phyloP scores from a whole-genome alignment of 805 yeast genomes.

The Yamadazyma nakazawae region DNA sequence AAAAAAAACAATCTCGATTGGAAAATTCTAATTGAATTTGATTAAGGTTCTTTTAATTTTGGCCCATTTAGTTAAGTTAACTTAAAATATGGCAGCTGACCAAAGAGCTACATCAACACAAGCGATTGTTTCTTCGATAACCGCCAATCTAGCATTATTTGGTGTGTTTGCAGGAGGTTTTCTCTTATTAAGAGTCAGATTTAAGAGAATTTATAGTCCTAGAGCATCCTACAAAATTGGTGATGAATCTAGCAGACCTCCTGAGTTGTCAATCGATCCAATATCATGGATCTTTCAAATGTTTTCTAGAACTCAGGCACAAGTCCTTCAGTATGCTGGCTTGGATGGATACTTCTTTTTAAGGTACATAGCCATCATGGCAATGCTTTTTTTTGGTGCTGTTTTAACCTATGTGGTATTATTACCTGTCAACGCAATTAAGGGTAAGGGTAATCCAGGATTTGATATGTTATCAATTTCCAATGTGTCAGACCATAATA shows the following conservation, averaged over 20 bases:
- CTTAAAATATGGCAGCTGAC: conserved; percentile 4
- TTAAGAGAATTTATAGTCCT: conserved; percentile 80
- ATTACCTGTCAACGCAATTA: conserved; percentile 70
- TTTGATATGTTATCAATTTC: conserved; percentile 75
- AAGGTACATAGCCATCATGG: conserved; percentile 65
- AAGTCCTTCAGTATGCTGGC: conserved; percentile 82
- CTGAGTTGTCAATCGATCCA: conserved; percentile 67
- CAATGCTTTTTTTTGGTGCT: conserved; percentile 42
- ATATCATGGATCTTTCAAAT: conserved; percentile 68
- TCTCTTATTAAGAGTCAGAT: conserved; percentile 59
- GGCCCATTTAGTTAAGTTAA: neutral
- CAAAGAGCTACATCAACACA: conserved; percentile 50
- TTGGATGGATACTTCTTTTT: conserved; percentile 91
- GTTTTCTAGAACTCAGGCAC: conserved; percentile 63
- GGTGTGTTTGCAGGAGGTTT: conserved; percentile 60
- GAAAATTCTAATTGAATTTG: neutral
- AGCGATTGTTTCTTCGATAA: conserved; percentile 69
- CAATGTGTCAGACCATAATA: conserved; percentile 55
- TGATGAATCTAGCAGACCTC: conserved; percentile 62
- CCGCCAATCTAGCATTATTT: conserved; percentile 65
- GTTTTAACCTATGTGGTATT: conserved; percentile 61
- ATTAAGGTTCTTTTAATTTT: neutral
- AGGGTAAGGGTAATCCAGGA: conserved; percentile 59
- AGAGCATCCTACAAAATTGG: conserved; percentile 63
- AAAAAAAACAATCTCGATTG: conserved; percentile 2